Base-by-base conservation (phyloP, 1,284 basidiomycete genomes). In the Hymenochaete sp. region DNA sequence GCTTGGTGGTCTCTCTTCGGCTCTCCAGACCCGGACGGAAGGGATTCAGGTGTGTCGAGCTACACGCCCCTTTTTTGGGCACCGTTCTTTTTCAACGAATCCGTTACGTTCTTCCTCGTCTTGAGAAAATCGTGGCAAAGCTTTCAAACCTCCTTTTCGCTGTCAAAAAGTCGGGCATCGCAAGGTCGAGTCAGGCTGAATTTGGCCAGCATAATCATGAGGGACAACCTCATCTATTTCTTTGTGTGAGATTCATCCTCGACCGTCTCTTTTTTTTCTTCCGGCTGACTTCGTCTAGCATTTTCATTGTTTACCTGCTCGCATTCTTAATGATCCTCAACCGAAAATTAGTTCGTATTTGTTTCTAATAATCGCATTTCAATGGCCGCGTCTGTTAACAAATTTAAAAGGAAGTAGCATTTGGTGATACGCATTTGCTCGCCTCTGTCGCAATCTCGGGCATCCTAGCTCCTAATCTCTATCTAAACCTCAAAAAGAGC, bases 101-200 rank as follows among this genome's bases (percentile, higher is more conserved):
- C 31, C 24, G 42, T 36, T 4, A 33, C 42, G 13, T 43, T 43
- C 42, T 21, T 43, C 8, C 14, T 43, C 22, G 42, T 43, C 4
- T 6, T 35, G 4, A 19, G 7, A 10, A 43, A 36, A 25, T 32
- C 16, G 4, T 16, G n/a, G 16, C 22, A 19, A 18, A 35, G 4
- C 18, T 86, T 90, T 60, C 74, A 82, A 49, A 90, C 91, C 60
- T 60, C 68, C 44, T 55, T 73, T 16, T 72, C 78, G 2, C 61
- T 66, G 32, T 62, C 62, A 8, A 67, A 43, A 24, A 18, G n/a
- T 14, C 19, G n/a, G n/a, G n/a, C n/a, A n/a, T n/a, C 42, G 4
- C n/a, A 73, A 29, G 81, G 79, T n/a, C 70, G 73, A 32, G 62
- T 69, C 25, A 70, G 73, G 1, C 70, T 91, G 56, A 89, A 89